Percentiles rank a stretch among this genome's conserved stretches.
Conservation (phyloP, 345 rosid genomes). For the Passiflora organensis region DNA sequence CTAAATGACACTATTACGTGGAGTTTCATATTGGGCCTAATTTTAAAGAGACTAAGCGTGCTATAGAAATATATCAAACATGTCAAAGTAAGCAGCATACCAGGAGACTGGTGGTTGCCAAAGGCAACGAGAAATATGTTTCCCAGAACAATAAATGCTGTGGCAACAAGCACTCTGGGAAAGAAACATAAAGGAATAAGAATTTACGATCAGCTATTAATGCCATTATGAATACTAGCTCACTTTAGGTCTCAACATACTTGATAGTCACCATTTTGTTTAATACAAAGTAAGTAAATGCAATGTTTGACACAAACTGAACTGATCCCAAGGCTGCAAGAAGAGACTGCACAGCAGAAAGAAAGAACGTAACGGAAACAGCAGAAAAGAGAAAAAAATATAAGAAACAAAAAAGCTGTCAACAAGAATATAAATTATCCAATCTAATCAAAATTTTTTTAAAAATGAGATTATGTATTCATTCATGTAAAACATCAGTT, state of each 20-base stretch:
- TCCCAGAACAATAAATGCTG: conserved; percentile 92
- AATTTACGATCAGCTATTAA: too few species aligned
- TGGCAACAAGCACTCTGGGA: conserved; percentile 79
- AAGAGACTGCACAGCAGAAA: conserved; percentile 68
- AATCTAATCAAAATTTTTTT: not conserved
- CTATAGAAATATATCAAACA: not conserved
- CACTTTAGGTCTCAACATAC: conserved; percentile 50
- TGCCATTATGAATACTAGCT: conserved; percentile 20
- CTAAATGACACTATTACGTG: not conserved
- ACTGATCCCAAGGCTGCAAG: conserved; percentile 97
- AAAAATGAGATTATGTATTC: too few species aligned
- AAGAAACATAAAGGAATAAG: conserved; percentile 15
- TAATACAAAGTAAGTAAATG: conserved; percentile 86
- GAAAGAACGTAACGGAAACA: not conserved
- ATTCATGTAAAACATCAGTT: too few species aligned
- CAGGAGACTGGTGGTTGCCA: conserved; percentile 98
- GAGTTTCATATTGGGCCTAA: not conserved
- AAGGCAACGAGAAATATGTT: conserved; percentile 91
- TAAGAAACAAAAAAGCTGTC: conserved; percentile 5
- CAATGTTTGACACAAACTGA: conserved; percentile 95
- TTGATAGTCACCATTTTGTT: conserved; percentile 88
- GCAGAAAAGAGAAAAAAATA: not conserved
- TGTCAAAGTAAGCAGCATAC: conserved; percentile 38
- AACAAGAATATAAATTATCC: not conserved
- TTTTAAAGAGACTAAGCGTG: not conserved